phyloP scores from a whole-genome alignment of 805 yeast genomes.

The Yarrowia sp. region DNA sequence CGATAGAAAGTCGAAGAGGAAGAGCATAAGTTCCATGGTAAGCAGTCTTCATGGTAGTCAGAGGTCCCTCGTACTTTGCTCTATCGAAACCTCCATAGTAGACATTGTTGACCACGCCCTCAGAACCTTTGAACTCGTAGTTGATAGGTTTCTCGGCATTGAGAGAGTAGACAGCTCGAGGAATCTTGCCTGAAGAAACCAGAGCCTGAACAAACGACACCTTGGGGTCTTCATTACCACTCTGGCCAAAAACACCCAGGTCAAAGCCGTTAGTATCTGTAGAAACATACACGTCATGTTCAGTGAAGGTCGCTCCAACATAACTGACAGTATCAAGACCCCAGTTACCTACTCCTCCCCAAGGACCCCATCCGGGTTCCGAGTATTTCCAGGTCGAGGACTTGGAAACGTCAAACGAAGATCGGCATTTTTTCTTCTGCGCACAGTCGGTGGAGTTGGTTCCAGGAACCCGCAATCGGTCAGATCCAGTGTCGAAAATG shows the following conservation, averaged over 20 bases:
- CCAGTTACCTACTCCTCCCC: neutral
- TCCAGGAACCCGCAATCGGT: neutral
- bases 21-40: neutral
- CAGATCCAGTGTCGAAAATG: no score
- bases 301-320: neutral
- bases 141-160: neutral
- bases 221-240: neutral
- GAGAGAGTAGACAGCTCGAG: neutral
- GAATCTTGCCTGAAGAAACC: neutral
- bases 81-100: neutral
- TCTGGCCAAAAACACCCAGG: neutral
- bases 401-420: neutral
- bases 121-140: neutral
- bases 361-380: neutral
- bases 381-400: neutral
- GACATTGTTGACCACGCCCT: neutral
- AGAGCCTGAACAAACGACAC: neutral
- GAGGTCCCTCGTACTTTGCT: constrained; percentile 6
- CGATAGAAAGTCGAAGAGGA: neutral
- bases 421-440: no score
- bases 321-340: neutral
- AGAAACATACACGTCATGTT: neutral
- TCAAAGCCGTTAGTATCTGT: neutral
- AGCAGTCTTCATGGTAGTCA: neutral
- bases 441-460: neutral